These are phyloP conservation scores for Capsella bursapastoris DNA, from an alignment of 345 rosid genomes.

Conservation along the genomic window DNA sequence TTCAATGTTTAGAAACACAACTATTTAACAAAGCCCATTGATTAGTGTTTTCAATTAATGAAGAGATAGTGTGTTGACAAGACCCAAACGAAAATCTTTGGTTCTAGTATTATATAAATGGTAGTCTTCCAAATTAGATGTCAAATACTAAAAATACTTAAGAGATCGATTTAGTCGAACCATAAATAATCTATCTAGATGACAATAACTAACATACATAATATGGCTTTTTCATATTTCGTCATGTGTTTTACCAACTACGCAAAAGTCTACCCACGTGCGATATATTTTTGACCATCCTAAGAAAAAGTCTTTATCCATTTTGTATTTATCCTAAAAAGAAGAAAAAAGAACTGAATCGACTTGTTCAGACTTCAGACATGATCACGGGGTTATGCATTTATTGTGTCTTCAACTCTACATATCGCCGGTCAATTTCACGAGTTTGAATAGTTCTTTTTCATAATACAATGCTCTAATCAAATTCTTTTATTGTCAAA, in stretches of 20 bases:
- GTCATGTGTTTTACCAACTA: slow-evolving; percentile 6
- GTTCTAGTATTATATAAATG: no score
- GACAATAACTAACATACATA: no score
- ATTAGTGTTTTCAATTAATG: no score
- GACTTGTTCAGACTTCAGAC: not conserved
- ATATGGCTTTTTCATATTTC: slow-evolving; percentile 11
- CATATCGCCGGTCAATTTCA: slow-evolving; percentile 7
- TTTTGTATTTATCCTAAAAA: not conserved
- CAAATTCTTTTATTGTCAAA: not conserved
- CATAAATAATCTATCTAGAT: not conserved
- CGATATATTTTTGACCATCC: slow-evolving; percentile 13
- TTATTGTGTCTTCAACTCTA: not conserved
- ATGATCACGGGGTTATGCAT: not conserved
- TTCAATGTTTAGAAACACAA: no score
- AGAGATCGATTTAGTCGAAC: slow-evolving; percentile 14
- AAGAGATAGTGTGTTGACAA: no score
- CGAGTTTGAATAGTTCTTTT: slow-evolving; percentile 17
- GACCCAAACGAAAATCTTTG: no score
- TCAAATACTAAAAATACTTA: not conserved
- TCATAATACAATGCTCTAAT: not conserved
- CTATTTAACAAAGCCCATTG: no score
- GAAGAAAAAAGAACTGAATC: not conserved
- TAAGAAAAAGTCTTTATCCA: not conserved
- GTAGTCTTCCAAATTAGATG: not conserved
- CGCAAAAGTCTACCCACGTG: slow-evolving; percentile 30